Evolutionary conservation across 257 asterid genomes (phyloP), one percentile per base, ranked within the genome.

Genomic region (Scutellaria barbata): DNA sequence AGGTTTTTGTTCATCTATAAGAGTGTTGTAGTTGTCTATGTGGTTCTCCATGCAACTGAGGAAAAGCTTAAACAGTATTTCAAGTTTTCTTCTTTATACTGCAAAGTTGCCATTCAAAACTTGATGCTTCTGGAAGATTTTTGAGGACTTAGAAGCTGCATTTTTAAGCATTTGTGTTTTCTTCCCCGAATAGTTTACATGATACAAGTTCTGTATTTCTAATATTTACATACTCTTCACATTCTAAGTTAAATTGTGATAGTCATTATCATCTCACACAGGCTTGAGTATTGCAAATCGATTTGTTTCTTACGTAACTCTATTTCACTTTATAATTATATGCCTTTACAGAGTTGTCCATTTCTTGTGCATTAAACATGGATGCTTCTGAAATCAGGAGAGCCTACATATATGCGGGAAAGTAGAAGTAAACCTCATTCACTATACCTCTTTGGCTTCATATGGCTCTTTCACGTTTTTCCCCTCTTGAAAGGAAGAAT

Each of bases 1-100:
- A 55, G 55, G 58, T 14, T 58, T 56, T 37, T 48, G 51, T 40
- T 42, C 30, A 14, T 54, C 61, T 43, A 41, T 25, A 5, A 45
- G 39, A n/a, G 56, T 64, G 64, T 9, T 62, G 20, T 16, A 59
- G 22, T 63, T 51, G 18, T 74, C 54, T 50, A 59, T 20, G 16
- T 76, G 66, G 54, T 62, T 66, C 74, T 51, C 66, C n/a, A 51
- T 65, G 17, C 35, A 56, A 48, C 10, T 57, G 76, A 16, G 22
- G 33, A 58, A 59, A 50, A 25, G 14, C 54, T 60, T 8, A 43
- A 3, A 20, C 10, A 6, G 10, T 46, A 45, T 55, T 63, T 37
- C 20, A 37, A 1, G 13, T 43, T 18, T 33, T 46, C 35, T 17
- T 52, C 48, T 8, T 18, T 40, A 10, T n/a, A 40, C 48, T 22